phyloP scores from a whole-genome alignment of 768 basidiomycete genomes.

The Leccinum ochraceum region DNA sequence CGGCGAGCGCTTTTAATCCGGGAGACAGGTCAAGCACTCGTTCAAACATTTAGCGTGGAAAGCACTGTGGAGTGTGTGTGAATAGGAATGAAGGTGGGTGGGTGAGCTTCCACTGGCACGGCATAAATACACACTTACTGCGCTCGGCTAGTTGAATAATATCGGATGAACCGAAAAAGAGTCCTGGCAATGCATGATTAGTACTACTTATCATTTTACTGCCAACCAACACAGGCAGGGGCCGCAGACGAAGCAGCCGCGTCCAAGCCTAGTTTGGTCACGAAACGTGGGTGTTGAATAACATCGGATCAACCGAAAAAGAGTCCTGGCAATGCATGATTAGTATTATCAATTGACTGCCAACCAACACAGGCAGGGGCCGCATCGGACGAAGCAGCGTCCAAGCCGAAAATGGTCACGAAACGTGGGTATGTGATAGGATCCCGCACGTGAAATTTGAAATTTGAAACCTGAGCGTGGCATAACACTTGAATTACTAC shows the following conservation, averaged over 20 bases:
- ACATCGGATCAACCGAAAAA: neutral
- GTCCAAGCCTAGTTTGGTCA: neutral
- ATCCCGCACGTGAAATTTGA: no score
- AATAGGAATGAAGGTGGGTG: neutral
- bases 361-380: no score
- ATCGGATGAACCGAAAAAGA: neutral
- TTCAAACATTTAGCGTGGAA: constrained; percentile 10
- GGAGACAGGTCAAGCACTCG: constrained; percentile 6
- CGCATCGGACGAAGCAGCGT: neutral
- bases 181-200: neutral
- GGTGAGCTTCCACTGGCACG: neutral
- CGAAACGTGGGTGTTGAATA: constrained; percentile 11
- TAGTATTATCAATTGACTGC: neutral
- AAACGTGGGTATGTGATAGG: no score
- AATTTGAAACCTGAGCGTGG: neutral
- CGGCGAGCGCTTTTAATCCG: constrained; percentile 19
- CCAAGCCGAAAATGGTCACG: neutral
- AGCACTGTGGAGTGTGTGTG: neutral
- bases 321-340: neutral
- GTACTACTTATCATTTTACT: neutral
- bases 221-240: no score
- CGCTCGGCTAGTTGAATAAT: constrained; percentile 13
- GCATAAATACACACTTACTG: neutral
- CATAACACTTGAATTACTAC: neutral
- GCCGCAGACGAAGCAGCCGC: no score